Evolutionary conservation across 2,329 filamentous ascomycete species (phyloP).

Genomic region (Monilinia vaccinii-corymbosi): DNA sequence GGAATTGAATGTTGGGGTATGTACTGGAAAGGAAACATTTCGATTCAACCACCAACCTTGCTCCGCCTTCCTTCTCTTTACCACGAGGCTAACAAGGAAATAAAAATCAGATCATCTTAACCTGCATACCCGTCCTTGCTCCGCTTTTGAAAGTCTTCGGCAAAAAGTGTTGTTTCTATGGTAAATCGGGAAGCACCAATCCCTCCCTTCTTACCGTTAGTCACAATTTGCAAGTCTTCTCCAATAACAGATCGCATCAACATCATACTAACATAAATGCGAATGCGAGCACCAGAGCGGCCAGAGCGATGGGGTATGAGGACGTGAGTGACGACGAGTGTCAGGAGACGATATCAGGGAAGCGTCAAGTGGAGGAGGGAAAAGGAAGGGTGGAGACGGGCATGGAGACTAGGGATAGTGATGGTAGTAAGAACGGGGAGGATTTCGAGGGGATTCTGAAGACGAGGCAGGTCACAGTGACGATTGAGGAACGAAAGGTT

Average conservation of each 20-base stretch:
- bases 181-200: background rate
- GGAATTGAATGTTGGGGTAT: constrained; percentile 3
- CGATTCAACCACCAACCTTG: background rate
- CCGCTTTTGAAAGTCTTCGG: constrained; percentile 11
- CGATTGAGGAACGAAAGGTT: background rate
- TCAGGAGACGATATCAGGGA: constrained; percentile 1
- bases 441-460: background rate
- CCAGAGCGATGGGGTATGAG: background rate
- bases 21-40: background rate
- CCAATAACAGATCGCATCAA: background rate
- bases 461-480: background rate
- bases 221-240: constrained; percentile 1
- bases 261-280: background rate
- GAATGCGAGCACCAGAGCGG: background rate
- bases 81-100: background rate
- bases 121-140: constrained; percentile 13
- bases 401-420: background rate
- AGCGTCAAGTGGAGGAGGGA: too few species aligned
- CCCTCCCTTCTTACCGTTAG: background rate
- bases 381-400: background rate
- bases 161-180: background rate
- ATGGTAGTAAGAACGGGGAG: background rate
- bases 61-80: too few species aligned
- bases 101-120: constrained; percentile 13
- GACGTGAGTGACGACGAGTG: background rate